Base-by-base conservation (phyloP, 352 stramenopile species). In the Plasmopara halstedii region DNA sequence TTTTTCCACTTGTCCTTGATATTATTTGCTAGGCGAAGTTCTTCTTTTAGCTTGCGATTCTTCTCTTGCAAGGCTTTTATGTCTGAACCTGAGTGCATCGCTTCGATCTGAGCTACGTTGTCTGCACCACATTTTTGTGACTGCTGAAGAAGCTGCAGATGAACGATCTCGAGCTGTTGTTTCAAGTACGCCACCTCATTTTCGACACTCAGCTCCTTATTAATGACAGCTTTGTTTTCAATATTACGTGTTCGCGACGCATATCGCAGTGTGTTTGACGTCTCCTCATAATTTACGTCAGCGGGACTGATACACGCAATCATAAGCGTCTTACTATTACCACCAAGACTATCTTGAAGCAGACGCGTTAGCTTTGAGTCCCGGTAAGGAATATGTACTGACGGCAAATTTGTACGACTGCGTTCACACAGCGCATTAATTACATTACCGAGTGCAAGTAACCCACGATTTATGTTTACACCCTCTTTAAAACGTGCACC, bases 161-260 rank as follows among this genome's bases (percentile, higher is more conserved):
- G 65, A 25, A 86, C 42, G 25, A 85, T 47, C 37, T 79, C 74
- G 15, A 91, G 37, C 50, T 91, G 73, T 44, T 82, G 71, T 41
- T 83, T 85, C 6, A 90, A 57, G 29, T 67, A 73, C 4, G 29
- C 25, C 8, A 88, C 49, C 49, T 84, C 67, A 40, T 62, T 96
- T 22, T 89, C 78, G 18, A 93, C 81, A 45, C 95, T 97, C 17
- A 88, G 70, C 50, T 98, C 92, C 52, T 98, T 89, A 63, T 99
- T 99, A 27, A 99, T 88, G 43, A 97, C 80, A 1, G 96, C 93
- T 49, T 90, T 85, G 64, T 99, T 99, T 56, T 98, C 94, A 57
- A 99, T 99, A 45, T 98, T 98, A 36, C 98, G 98, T 4, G 97
- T 93, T 17, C 96, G 85, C 42, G 96, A 95, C 1, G 95, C 95